Conservation (phyloP, 2,329 filamentous ascomycete genomes). For the Lasiodiplodia sp. region DNA sequence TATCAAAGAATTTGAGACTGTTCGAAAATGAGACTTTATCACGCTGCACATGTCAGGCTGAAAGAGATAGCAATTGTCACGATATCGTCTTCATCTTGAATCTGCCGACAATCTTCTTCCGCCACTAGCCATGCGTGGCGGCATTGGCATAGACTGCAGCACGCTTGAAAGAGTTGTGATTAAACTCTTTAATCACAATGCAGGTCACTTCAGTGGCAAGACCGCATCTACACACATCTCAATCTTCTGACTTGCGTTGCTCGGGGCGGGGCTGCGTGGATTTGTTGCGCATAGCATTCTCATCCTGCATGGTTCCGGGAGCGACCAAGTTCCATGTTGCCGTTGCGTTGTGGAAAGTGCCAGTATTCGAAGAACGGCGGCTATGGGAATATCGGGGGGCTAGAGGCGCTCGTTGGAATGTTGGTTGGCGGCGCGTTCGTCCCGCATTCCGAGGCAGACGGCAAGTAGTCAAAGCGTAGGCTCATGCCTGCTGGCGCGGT, state of each 20-base stretch:
- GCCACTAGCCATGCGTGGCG: neutral
- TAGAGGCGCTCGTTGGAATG: neutral
- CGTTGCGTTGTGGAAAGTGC: neutral
- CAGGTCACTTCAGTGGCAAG: conserved; percentile 60
- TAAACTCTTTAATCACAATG: conserved; percentile 56
- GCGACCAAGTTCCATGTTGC: conserved; percentile 56
- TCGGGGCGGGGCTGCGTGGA: conserved; percentile 52
- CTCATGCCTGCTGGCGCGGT: neutral
- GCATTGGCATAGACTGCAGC: conserved; percentile 29
- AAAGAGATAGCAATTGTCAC: too few relatives aligned
- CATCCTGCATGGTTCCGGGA: conserved; percentile 64
- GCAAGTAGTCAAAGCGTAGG: neutral
- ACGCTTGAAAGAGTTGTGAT: conserved; percentile 61
- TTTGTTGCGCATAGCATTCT: conserved; percentile 44
- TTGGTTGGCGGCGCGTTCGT: neutral
- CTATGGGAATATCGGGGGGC: neutral
- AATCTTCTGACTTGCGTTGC: conserved; percentile 57
- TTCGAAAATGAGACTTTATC: neutral
- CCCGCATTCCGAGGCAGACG: neutral
- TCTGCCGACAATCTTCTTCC: neutral
- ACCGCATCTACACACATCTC: conserved; percentile 56
- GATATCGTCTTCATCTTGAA: neutral
- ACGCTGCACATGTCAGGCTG: neutral
- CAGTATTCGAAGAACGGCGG: neutral
- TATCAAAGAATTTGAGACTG: neutral